These are phyloP conservation scores for Clausena lansium DNA, from an alignment of 345 rosid species.

Conservation along the genomic window DNA sequence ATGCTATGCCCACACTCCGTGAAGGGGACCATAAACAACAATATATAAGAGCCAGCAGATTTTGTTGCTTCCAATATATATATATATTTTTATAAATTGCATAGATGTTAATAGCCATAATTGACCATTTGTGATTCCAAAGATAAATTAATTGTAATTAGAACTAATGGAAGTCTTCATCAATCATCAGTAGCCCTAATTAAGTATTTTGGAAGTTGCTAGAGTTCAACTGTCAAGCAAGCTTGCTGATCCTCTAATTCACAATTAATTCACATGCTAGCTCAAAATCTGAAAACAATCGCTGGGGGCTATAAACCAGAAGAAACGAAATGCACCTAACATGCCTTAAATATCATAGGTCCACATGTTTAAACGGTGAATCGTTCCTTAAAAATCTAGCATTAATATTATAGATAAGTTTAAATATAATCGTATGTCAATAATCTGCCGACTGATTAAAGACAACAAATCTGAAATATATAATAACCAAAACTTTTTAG, in stretches of 20 bases:
- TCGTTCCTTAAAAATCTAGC: background rate
- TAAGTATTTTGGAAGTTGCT: background rate
- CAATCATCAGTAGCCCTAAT: background rate
- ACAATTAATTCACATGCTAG: background rate
- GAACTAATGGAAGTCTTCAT: background rate
- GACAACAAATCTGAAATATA: background rate
- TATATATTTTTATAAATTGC: background rate
- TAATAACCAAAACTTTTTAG: background rate
- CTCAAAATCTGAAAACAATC: slow-evolving; percentile 6
- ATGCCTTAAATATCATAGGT: background rate
- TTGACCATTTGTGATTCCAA: background rate
- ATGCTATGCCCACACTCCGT: background rate
- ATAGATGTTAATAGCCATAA: background rate
- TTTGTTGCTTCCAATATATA: background rate
- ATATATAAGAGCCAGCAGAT: background rate
- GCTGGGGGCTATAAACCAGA: background rate
- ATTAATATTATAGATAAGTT: too few relatives aligned
- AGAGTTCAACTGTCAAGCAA: background rate
- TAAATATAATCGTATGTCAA: background rate
- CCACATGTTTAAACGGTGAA: background rate
- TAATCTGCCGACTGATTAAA: background rate
- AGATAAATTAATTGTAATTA: background rate
- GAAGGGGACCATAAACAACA: background rate
- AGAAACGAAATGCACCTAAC: background rate
- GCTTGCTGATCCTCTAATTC: too few relatives aligned